phyloP scores from a whole-genome alignment of 352 stramenopile genomes.

The Globisporangium middletonii region DNA sequence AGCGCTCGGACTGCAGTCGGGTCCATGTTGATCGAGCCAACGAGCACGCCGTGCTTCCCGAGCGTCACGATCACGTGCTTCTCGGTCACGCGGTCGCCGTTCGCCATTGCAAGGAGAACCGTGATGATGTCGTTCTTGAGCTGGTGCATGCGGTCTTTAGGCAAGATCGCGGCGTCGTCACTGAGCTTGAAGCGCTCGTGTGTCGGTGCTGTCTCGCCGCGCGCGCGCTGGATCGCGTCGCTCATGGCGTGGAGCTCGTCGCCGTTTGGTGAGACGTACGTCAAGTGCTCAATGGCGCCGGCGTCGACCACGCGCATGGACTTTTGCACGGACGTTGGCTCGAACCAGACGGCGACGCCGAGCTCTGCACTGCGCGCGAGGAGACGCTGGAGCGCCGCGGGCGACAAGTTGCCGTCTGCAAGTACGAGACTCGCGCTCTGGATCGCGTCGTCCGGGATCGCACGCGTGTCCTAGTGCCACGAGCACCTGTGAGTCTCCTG shows the following conservation, averaged over 20 bases:
- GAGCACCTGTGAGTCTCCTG: not conserved
- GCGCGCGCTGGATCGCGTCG: slow-evolving; percentile 38
- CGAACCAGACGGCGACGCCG: slow-evolving; percentile 64
- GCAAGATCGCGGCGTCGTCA: slow-evolving; percentile 36
- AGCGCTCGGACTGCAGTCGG: slow-evolving; percentile 19
- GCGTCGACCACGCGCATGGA: slow-evolving; percentile 54
- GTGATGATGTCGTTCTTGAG: slow-evolving; percentile 71
- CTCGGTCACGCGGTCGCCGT: slow-evolving; percentile 29
- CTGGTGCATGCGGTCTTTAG: slow-evolving; percentile 35
- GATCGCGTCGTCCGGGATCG: slow-evolving; percentile 41
- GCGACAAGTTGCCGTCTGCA: slow-evolving; percentile 72
- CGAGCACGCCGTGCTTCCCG: slow-evolving; percentile 65
- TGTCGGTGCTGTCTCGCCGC: slow-evolving; percentile 10
- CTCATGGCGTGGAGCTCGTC: slow-evolving; percentile 74
- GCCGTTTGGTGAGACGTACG: slow-evolving; percentile 73
- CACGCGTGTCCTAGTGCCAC: slow-evolving; percentile 27
- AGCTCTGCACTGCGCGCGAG: slow-evolving; percentile 36
- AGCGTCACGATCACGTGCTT: slow-evolving; percentile 79
- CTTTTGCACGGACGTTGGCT: slow-evolving; percentile 85
- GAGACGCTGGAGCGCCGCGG: slow-evolving; percentile 32
- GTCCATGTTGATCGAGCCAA: slow-evolving; percentile 57
- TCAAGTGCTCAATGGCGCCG: slow-evolving; percentile 35
- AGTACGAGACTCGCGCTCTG: slow-evolving; percentile 53
- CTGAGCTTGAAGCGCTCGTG: slow-evolving; percentile 52
- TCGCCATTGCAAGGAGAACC: slow-evolving; percentile 59